Base-by-base conservation (phyloP, 2,329 filamentous ascomycete genomes). In the Aspergillus sp. region DNA sequence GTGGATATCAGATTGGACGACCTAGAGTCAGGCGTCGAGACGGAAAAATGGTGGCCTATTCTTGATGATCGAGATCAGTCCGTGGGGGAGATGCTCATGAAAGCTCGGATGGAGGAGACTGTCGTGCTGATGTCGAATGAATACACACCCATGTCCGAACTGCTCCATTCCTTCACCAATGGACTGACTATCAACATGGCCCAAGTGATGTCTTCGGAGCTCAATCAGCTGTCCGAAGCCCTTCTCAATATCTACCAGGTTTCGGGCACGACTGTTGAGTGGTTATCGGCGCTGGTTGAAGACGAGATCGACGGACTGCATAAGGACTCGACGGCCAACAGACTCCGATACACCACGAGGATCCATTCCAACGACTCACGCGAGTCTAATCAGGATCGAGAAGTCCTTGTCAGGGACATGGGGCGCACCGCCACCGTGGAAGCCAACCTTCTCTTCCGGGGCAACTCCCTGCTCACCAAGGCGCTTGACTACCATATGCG, bases 211-310 rank as follows among this genome's bases (percentile, higher is more conserved):
- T 88, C 90, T 0, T 83, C 85, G 2, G 88, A 90, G 64, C 77
- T 96, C 32, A 87, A 88, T 49, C 81, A 84, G n/a, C 72, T 97
- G 8, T 89, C 91, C 2, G 92, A 96, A 66, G 85, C 88, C 24
- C 83, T 97, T 35, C 76, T 97, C 57, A 95, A 97, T 67, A 95
- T 99, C 48, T 99, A 93, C 64, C 94, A 99, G 66, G 92, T 95
- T 3, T 93, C 91, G 2, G 90, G 90, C 0, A 83, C 84, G 35
- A 88, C 89, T 2, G 82, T 82, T 41, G 90, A 96, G 53, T 99
- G 94, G 94, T 81, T 99, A 19, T 94, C 90, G 79, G 86, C 90
- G 2, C 77, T 99, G 38, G 89, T 96, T 0, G 94, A 99, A 70
- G 93, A 97, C 66, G 94, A 99, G 70, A 97, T 99, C 52, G 94